These are phyloP conservation scores for Corylus heterophylla DNA, from an alignment of 306 rosid species.

Conservation along the genomic window DNA sequence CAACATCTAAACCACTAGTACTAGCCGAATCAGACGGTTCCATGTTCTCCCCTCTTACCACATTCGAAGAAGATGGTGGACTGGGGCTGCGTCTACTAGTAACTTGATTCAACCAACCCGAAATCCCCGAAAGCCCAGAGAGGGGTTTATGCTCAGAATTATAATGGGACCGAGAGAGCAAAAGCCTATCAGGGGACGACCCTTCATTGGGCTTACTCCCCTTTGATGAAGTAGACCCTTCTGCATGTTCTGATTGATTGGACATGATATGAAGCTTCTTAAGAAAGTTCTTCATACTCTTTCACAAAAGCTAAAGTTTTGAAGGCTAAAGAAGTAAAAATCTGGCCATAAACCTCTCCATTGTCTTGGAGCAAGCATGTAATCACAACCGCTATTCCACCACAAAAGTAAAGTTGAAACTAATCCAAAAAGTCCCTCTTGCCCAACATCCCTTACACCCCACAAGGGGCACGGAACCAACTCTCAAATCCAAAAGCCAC, in stretches of 20 bases:
- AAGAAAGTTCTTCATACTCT: conserved; percentile 82
- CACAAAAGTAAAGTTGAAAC: conserved; percentile 35
- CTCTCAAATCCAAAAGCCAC: conserved; percentile 45
- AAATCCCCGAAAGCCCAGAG: conserved; percentile 71
- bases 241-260: conserved; percentile 57
- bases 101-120: conserved; percentile 77
- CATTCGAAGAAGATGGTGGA: conserved; percentile 52
- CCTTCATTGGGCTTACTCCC: conserved; percentile 49
- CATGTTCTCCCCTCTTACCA: conserved; percentile 46
- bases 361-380: conserved; percentile 68
- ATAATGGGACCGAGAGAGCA: conserved; percentile 42
- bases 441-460: conserved; percentile 30
- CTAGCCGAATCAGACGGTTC: conserved; percentile 57
- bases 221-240: conserved; percentile 68
- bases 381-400: conserved; percentile 41
- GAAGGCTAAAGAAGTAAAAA: conserved; percentile 52
- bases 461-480: conserved; percentile 27
- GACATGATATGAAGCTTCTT: conserved; percentile 89
- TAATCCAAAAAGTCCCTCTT: conserved; percentile 32
- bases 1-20: conserved; percentile 58
- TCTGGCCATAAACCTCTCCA: conserved; percentile 67
- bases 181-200: conserved; percentile 54
- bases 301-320: conserved; percentile 32
- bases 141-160: conserved; percentile 62
- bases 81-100: conserved; percentile 54